Conservation (phyloP, 306 rosid genomes). For the Heteromeles arbutifolia region DNA sequence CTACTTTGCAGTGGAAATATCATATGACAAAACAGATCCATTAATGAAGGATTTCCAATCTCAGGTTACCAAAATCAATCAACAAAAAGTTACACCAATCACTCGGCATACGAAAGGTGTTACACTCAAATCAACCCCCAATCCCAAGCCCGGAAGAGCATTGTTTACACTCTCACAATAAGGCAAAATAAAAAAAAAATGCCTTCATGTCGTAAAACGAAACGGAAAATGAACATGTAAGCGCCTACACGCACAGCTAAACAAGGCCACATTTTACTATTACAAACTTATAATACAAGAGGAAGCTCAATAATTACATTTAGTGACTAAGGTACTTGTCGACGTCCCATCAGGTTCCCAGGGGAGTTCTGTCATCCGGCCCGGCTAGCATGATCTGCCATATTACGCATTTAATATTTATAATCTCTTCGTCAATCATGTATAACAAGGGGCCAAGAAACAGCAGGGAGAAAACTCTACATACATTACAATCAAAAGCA, state of each 20-base stretch:
- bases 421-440: not conserved
- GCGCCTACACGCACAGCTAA: slow-evolving; percentile 21
- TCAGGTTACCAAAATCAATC: no score
- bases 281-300: slow-evolving; percentile 44
- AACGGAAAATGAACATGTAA: slow-evolving; percentile 8
- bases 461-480: slow-evolving; percentile 8
- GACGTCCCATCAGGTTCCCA: slow-evolving; percentile 38
- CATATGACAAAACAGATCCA: no score
- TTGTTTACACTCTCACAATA: slow-evolving; percentile 19
- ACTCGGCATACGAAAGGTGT: no score
- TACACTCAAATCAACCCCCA: slow-evolving; percentile 10
- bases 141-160: not conserved
- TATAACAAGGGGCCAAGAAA: not conserved
- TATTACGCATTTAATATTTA: slow-evolving; percentile 11
- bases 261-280: slow-evolving; percentile 27
- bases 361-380: slow-evolving; percentile 66
- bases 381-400: slow-evolving; percentile 79
- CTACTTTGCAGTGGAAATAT: no score
- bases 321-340: slow-evolving; percentile 4
- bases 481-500: slow-evolving; percentile 84
- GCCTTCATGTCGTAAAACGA: slow-evolving; percentile 26
- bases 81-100: no score
- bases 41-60: no score
- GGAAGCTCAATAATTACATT: slow-evolving; percentile 49
- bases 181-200: slow-evolving; percentile 42